A percentile compares a stretch with the other conserved stretches of the same genome.
phyloP scores from a whole-genome alignment of 2,329 filamentous ascomycete species.

The Cladophialophora carrionii region DNA sequence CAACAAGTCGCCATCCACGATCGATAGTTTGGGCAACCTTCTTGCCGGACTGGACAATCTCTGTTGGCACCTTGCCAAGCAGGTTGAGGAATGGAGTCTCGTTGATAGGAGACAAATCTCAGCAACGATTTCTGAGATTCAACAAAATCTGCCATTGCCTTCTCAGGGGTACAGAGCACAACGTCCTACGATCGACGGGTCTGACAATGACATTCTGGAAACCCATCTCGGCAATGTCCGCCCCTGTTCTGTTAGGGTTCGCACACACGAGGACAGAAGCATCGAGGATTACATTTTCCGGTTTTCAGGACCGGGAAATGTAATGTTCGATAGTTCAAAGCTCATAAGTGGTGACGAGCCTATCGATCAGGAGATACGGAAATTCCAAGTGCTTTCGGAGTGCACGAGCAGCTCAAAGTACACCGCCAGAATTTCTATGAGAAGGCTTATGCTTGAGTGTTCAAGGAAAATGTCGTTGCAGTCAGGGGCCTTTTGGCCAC shows the following conservation, averaged over 20 bases:
- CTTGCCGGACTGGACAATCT: too few species aligned
- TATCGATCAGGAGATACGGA: not conserved
- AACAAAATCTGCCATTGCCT: not conserved
- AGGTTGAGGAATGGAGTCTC: too few species aligned
- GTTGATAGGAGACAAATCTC: too few species aligned
- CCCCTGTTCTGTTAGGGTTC: not conserved
- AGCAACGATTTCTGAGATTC: too few species aligned
- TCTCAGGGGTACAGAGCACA: not conserved
- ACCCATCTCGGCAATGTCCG: not conserved
- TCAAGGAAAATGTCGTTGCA: not conserved
- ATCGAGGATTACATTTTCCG: not conserved
- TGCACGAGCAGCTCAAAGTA: not conserved
- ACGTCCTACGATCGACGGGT: not conserved
- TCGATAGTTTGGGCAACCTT: too few species aligned
- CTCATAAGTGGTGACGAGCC: not conserved
- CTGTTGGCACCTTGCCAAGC: too few species aligned
- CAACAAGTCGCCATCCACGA: too few species aligned
- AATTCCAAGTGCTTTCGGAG: not conserved
- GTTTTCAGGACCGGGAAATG: not conserved
- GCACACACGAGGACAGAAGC: not conserved
- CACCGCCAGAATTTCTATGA: not conserved
- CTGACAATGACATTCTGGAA: not conserved
- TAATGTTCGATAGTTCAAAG: not conserved
- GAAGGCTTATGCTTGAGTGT: not conserved
- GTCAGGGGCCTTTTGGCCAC: not conserved